phyloP scores from a whole-genome alignment of 768 basidiomycete species.

The Lentinus tigrinus region DNA sequence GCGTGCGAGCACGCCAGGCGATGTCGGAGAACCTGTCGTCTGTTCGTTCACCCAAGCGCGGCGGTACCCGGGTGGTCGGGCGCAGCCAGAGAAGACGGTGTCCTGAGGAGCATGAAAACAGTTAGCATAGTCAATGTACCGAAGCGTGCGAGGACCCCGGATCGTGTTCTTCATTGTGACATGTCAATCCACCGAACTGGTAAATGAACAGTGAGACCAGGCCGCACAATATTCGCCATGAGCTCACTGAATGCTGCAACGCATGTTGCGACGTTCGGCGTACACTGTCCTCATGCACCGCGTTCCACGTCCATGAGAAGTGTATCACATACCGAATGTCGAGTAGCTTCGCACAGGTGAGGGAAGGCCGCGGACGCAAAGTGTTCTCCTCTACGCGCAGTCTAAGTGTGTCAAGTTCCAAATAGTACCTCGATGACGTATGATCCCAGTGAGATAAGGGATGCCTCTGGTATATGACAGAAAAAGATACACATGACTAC shows the following conservation, averaged over 20 bases:
- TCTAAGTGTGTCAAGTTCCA: background rate
- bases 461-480: constrained; percentile 6
- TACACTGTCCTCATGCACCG: constrained; percentile 8
- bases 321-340: constrained; percentile 9
- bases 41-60: background rate
- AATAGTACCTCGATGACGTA: background rate
- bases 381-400: background rate
- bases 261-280: constrained; percentile 11
- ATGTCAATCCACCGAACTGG: background rate
- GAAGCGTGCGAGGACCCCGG: constrained; percentile 13
- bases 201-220: constrained; percentile 8
- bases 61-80: background rate
- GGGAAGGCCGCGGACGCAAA: background rate
- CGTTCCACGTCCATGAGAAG: constrained; percentile 17
- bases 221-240: constrained; percentile 13
- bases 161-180: constrained; percentile 7
- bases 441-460: constrained; percentile 8
- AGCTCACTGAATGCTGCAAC: constrained; percentile 5
- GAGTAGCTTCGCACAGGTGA: background rate
- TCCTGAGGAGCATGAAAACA: constrained; percentile 1
- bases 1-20: constrained; percentile 6
- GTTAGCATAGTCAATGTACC: constrained; percentile 7
- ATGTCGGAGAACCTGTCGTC: background rate
- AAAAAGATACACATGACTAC: constrained; percentile 7
- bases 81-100: background rate